Percentiles rank a stretch among this genome's conserved stretches.
These are phyloP conservation scores for Pseudotulostoma volvatum DNA, from an alignment of 495 filamentous ascomycete genomes.

Conservation along the genomic window DNA sequence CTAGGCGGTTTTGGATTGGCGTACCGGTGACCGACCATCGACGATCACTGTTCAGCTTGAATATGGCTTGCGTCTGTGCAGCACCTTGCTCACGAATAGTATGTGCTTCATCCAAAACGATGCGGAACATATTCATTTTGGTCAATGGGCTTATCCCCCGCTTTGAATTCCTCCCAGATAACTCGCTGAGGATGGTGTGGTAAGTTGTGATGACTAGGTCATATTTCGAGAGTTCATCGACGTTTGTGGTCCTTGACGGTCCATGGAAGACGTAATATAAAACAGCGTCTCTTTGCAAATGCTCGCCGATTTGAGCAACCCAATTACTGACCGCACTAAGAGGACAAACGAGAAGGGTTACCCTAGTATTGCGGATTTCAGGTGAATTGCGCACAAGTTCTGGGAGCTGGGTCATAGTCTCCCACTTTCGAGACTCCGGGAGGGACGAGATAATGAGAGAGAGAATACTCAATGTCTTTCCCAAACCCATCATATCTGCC, in stretches of 20 bases:
- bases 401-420: constrained; percentile 10
- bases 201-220: constrained; percentile 90
- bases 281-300: constrained; percentile 45
- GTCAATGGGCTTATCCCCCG: constrained; percentile 48
- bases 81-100: constrained; percentile 76
- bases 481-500: constrained; percentile 95
- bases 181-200: constrained; percentile 67
- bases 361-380: constrained; percentile 49
- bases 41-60: constrained; percentile 60
- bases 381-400: constrained; percentile 20
- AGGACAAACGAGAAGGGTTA: constrained; percentile 81
- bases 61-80: constrained; percentile 65
- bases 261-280: constrained; percentile 77
- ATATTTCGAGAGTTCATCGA: constrained; percentile 48
- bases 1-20: constrained; percentile 78
- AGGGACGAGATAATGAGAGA: constrained; percentile 53
- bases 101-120: constrained; percentile 92
- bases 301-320: constrained; percentile 74
- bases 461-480: constrained; percentile 83
- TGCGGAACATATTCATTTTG: constrained; percentile 75
- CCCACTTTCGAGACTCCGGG: constrained; percentile 40
- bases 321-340: constrained; percentile 83
- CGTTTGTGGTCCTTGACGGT: constrained; percentile 46
- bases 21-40: constrained; percentile 95
- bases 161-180: constrained; percentile 41